Evolutionary conservation across 2,329 filamentous ascomycete genomes (phyloP).

Genomic region (Aspergillus vadensis): DNA sequence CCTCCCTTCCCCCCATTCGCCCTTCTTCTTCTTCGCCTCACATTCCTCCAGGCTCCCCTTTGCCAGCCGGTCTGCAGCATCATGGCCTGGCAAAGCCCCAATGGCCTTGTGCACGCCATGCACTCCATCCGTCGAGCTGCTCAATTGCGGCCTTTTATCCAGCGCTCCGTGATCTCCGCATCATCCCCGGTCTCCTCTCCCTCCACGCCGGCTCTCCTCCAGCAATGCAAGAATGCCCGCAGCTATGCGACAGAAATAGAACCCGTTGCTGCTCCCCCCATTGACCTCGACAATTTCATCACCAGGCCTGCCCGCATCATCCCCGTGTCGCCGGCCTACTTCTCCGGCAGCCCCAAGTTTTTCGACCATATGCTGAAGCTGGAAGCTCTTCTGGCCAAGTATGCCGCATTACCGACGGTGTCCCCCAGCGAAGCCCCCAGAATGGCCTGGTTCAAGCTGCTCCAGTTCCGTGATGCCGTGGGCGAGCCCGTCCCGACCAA

Average conservation of each 20-base stretch:
- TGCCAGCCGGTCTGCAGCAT: constrained; percentile 17
- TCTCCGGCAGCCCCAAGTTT: constrained; percentile 81
- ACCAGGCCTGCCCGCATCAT: constrained; percentile 67
- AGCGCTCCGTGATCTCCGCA: constrained; percentile 32
- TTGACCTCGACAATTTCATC: constrained; percentile 33
- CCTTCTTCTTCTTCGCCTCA: not conserved
- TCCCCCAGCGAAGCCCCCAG: constrained; percentile 66
- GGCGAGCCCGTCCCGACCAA: constrained; percentile 74
- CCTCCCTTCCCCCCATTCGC: not conserved
- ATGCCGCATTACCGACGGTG: constrained; percentile 71
- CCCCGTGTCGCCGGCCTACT: constrained; percentile 89
- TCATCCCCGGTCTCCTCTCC: constrained; percentile 18
- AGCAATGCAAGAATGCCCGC: constrained; percentile 25
- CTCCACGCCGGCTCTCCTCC: constrained; percentile 14
- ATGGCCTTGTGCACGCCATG: constrained; percentile 38
- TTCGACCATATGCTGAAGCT: constrained; percentile 80
- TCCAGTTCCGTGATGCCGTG: constrained; percentile 70
- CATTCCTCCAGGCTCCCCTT: constrained; percentile 10
- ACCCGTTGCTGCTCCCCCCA: constrained; percentile 33
- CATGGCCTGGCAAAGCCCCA: constrained; percentile 44
- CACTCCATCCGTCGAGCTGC: constrained; percentile 33
- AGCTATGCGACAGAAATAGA: constrained; percentile 33
- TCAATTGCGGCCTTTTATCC: constrained; percentile 47
- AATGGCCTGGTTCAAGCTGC: constrained; percentile 77
- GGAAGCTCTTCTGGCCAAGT: constrained; percentile 69